A percentile compares a stretch with the other conserved stretches of the same genome.
phyloP scores from a whole-genome alignment of 1,284 basidiomycete species.

The Hypsizygus ulmarius region DNA sequence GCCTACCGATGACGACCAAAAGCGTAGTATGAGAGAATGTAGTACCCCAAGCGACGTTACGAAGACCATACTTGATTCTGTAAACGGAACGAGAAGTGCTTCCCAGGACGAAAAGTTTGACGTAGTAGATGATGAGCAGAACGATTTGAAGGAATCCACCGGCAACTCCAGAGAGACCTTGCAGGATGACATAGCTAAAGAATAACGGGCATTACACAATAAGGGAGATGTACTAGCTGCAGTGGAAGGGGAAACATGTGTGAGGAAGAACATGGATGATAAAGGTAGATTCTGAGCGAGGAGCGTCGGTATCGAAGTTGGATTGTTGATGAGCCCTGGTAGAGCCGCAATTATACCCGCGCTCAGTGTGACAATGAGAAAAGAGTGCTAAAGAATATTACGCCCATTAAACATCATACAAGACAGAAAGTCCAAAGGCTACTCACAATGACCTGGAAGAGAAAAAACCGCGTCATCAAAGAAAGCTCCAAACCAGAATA shows the following conservation, averaged over 20 bases:
- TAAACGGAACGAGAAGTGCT: constrained; percentile 89
- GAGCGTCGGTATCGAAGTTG: constrained; percentile 59
- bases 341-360: constrained; percentile 80
- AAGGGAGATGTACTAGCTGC: background rate
- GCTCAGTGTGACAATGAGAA: constrained; percentile 82
- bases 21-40: constrained; percentile 78
- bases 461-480: constrained; percentile 89
- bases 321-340: constrained; percentile 57
- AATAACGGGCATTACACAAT: constrained; percentile 1
- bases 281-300: constrained; percentile 77
- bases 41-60: constrained; percentile 81
- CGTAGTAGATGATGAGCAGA: constrained; percentile 77
- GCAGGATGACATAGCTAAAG: constrained; percentile 59
- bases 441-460: constrained; percentile 87
- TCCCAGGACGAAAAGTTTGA: constrained; percentile 81
- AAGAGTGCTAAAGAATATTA: constrained; percentile 65
- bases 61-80: constrained; percentile 70
- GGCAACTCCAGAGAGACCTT: constrained; percentile 74
- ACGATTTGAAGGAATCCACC: constrained; percentile 81
- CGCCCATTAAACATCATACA: background rate
- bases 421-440: background rate
- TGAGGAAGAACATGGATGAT: constrained; percentile 93
- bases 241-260: constrained; percentile 44
- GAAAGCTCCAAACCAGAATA: constrained; percentile 83
- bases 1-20: constrained; percentile 75